A percentile compares a stretch with the other conserved stretches of the same genome.
Conservation (phyloP, 2,329 filamentous ascomycete genomes). For the Aspergillus transmontanensis region DNA sequence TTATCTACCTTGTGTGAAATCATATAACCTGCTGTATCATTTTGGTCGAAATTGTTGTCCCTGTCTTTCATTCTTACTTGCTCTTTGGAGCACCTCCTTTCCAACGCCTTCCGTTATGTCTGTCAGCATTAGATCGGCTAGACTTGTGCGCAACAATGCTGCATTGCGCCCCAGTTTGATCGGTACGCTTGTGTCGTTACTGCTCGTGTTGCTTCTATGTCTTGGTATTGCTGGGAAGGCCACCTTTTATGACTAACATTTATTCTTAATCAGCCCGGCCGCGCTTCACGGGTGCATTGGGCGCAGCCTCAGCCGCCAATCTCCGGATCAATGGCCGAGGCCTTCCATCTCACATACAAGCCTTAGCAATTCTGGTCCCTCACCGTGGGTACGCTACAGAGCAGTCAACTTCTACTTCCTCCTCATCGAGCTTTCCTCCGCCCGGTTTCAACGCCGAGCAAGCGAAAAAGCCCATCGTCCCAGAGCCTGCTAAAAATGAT, state of each 20-base stretch:
- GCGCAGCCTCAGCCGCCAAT: conserved; percentile 35
- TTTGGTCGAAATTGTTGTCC: conserved; percentile 15
- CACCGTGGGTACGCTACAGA: conserved; percentile 59
- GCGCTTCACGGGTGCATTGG: conserved; percentile 34
- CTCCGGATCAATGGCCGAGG: conserved; percentile 35
- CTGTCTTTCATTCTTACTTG: conserved; percentile 22
- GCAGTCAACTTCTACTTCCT: conserved; percentile 52
- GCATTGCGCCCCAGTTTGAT: conserved; percentile 33
- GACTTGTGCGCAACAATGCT: conserved; percentile 40
- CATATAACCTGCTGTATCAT: neutral
- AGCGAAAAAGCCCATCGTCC: conserved; percentile 79
- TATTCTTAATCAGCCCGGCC: conserved; percentile 30
- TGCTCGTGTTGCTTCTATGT: neutral
- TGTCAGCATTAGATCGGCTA: conserved; percentile 42
- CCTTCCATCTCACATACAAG: conserved; percentile 55
- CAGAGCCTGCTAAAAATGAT: conserved; percentile 50
- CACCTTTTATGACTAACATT: conserved; percentile 6
- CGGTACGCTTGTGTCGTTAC: conserved; percentile 24
- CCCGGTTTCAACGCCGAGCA: conserved; percentile 89
- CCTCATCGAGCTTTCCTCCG: conserved; percentile 63
- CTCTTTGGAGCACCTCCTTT: conserved; percentile 26
- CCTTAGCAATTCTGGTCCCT: conserved; percentile 61
- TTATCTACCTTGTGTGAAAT: neutral
- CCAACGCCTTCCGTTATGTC: conserved; percentile 38
- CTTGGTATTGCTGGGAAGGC: neutral